Conservation (phyloP, 1,284 basidiomycete genomes). For the Ustilago xerochloae region DNA sequence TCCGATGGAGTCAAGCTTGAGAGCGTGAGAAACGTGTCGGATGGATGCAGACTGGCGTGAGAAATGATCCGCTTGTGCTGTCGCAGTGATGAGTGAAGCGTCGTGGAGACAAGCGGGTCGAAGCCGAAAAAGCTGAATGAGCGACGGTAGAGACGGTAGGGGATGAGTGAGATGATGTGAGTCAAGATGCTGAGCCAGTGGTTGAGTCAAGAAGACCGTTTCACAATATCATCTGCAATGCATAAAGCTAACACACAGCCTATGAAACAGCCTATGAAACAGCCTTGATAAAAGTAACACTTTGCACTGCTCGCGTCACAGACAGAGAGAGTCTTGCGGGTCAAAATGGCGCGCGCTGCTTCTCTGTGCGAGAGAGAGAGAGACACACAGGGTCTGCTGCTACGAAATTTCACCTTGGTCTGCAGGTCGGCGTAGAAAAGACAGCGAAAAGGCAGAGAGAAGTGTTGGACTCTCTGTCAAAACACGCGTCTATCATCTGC, state of each 20-base stretch:
- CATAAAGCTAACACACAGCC: too few species aligned
- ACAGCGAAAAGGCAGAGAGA: not conserved
- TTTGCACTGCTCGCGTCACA: not conserved
- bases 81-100: not conserved
- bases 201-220: too few species aligned
- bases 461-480: not conserved
- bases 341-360: not conserved
- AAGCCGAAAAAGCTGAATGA: too few species aligned
- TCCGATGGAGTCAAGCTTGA: not conserved
- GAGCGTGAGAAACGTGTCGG: not conserved
- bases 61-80: not conserved
- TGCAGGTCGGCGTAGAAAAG: not conserved
- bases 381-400: conserved; percentile 7
- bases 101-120: not conserved
- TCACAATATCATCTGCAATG: too few species aligned
- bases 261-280: not conserved
- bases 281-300: conserved; percentile 3
- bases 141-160: too few species aligned
- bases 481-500: conserved; percentile 22
- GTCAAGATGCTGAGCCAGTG: too few species aligned
- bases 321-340: too few species aligned
- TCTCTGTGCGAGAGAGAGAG: too few species aligned
- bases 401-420: not conserved
- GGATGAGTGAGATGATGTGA: too few species aligned
- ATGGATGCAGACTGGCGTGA: not conserved